Conservation (phyloP, 352 stramenopile species). For the Sclerospora graminicola region DNA sequence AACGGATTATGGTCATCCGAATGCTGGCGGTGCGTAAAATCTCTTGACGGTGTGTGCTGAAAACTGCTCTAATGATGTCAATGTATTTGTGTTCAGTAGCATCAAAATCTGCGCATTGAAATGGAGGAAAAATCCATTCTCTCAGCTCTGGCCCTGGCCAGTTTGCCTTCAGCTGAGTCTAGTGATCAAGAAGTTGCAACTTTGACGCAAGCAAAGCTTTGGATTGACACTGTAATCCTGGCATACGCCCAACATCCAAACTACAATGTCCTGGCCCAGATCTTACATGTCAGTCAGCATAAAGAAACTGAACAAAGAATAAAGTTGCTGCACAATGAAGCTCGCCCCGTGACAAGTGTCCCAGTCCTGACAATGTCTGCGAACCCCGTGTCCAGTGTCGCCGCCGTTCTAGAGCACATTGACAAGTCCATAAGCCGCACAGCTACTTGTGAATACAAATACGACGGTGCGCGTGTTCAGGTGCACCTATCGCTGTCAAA, state of each 20-base stretch:
- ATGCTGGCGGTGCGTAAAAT: constrained; percentile 52
- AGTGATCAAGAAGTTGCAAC: not conserved
- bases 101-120: constrained; percentile 75
- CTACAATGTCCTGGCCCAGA: constrained; percentile 35
- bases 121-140: constrained; percentile 80
- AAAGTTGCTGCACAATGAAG: constrained; percentile 23
- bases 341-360: constrained; percentile 32
- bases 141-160: constrained; percentile 43
- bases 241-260: constrained; percentile 66
- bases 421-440: constrained; percentile 21
- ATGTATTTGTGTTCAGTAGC: constrained; percentile 21
- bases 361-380: constrained; percentile 75
- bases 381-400: constrained; percentile 58
- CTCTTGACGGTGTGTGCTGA: not conserved
- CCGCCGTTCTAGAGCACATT: constrained; percentile 33
- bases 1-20: constrained; percentile 52
- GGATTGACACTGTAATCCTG: constrained; percentile 49
- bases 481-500: constrained; percentile 34
- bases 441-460: constrained; percentile 77
- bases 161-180: constrained; percentile 2
- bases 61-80: constrained; percentile 1
- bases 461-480: constrained; percentile 73
- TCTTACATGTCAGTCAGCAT: constrained; percentile 26
- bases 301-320: constrained; percentile 17
- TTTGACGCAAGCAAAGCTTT: constrained; percentile 19